A percentile compares a stretch with the other conserved stretches of the same genome.
These are phyloP conservation scores for Haberlea rhodopensis DNA, from an alignment of 257 asterid species.

Conservation along the genomic window DNA sequence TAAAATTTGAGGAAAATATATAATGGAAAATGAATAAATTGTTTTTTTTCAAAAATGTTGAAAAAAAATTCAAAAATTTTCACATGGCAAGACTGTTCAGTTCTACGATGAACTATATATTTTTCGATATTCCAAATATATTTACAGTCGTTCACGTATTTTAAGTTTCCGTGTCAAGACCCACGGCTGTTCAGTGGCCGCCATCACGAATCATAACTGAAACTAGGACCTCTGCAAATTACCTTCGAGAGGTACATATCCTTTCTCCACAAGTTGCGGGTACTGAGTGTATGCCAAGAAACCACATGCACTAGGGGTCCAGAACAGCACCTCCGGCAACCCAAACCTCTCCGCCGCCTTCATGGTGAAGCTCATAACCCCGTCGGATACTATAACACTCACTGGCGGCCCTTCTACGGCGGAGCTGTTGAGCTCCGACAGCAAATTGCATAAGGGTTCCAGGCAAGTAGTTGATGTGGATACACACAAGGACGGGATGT, in stretches of 20 bases:
- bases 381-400: slow-evolving; percentile 45
- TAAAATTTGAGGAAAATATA: too few relatives aligned
- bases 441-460: slow-evolving; percentile 34
- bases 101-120: too few relatives aligned
- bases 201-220: too few relatives aligned
- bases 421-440: slow-evolving; percentile 27
- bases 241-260: slow-evolving; percentile 43
- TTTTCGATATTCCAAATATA: too few relatives aligned
- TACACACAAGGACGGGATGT: slow-evolving; percentile 32
- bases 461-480: slow-evolving; percentile 35
- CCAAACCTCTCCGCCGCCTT: slow-evolving; percentile 39
- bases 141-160: too few relatives aligned
- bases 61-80: too few relatives aligned
- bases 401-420: slow-evolving; percentile 32
- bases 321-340: slow-evolving; percentile 36
- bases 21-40: too few relatives aligned
- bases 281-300: slow-evolving; percentile 32
- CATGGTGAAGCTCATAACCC: slow-evolving; percentile 36
- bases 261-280: slow-evolving; percentile 29
- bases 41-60: too few relatives aligned
- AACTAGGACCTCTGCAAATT: too few relatives aligned
- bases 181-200: too few relatives aligned
- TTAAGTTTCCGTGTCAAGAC: too few relatives aligned
- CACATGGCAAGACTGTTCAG: too few relatives aligned
- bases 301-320: slow-evolving; percentile 39